phyloP scores from a whole-genome alignment of 2,329 filamentous ascomycete species.

The Sporothrix globosa region DNA sequence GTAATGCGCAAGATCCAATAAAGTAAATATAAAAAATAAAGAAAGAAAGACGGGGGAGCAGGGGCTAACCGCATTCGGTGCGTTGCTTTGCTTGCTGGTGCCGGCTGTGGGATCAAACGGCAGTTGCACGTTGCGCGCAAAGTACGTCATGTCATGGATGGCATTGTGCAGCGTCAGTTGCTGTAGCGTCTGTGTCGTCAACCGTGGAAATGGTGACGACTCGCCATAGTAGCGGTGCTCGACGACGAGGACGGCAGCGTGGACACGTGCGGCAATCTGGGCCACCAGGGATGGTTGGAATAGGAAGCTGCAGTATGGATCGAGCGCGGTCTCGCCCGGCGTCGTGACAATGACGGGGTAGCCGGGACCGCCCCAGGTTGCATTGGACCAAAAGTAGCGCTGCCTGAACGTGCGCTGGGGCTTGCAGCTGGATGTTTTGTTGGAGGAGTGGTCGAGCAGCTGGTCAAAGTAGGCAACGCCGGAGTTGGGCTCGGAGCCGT shows the following conservation, averaged over 20 bases:
- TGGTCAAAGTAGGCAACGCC: constrained; percentile 30
- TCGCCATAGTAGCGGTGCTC: constrained; percentile 59
- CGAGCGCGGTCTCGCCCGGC: constrained; percentile 24
- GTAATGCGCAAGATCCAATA: not conserved
- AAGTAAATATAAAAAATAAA: no score
- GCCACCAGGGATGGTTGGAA: not conserved
- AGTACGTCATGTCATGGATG: constrained; percentile 57
- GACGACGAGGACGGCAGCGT: constrained; percentile 24
- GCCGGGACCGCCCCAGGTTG: constrained; percentile 29
- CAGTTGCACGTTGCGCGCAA: constrained; percentile 57
- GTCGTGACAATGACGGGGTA: constrained; percentile 32
- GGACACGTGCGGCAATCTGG: constrained; percentile 20
- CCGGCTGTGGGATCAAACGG: constrained; percentile 51
- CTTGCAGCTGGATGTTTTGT: not conserved
- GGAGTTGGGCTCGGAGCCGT: constrained; percentile 13
- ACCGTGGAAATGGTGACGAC: constrained; percentile 55
- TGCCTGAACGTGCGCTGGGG: constrained; percentile 29
- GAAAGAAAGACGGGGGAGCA: constrained; percentile 10
- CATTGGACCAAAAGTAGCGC: constrained; percentile 30
- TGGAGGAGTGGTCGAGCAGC: constrained; percentile 29
- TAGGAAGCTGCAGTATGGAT: constrained; percentile 12
- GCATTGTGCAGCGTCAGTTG: constrained; percentile 58
- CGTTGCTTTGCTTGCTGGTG: constrained; percentile 51
- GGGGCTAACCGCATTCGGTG: constrained; percentile 48
- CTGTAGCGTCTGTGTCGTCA: constrained; percentile 58